Base-by-base conservation (phyloP, 495 filamentous ascomycete genomes). In the Cercophora newfieldiana region DNA sequence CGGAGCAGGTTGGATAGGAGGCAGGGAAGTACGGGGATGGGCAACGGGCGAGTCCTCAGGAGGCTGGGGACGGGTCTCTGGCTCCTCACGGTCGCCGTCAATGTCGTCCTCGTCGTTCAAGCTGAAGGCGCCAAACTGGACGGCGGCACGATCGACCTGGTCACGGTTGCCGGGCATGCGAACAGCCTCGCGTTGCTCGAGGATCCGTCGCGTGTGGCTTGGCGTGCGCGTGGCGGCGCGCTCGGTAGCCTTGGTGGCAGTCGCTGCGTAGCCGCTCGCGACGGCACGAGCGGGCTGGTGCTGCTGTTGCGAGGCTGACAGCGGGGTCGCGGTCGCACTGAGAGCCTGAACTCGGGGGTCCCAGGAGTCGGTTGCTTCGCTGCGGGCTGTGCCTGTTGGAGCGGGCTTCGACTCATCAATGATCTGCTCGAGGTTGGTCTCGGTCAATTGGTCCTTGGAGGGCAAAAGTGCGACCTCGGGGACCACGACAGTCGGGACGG, bases 101-200 rank as follows among this genome's bases (percentile, higher is more conserved):
- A 97, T 90, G 69, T 97, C 95, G 21, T 91, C 85, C 51, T 88
- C 84, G 59, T 90, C 95, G 74, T 93, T 94, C 71, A 98, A 75
- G 64, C 90, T 94, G 85, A 99, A 91, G 73, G 92, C 96, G 59
- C 95, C 95, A 77, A 99, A 99, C 74, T 98, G 96, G 49, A 99
- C 92, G n/a, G 93, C 90, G 56, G 94, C 86, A 59, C 92, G 89
- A 74, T 97, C 93, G 8, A 99, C 91, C 47, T 73, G 66, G 47
- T 93, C 93, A 70, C 96, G 93, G 77, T 97, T 97, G n/a, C 92
- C 93, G 30, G 95, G 95, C 95, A 99, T 98, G 58, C 97, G 91
- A 37, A 99, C 95, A 19, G 94, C 92, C 76, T 99, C 96, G 73
- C 94, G 93, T 72, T 99, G 95, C 67, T 97, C 93, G 70, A 96